Conservation (phyloP, 805 yeast species). For the Pachysolen tannophilus region DNA sequence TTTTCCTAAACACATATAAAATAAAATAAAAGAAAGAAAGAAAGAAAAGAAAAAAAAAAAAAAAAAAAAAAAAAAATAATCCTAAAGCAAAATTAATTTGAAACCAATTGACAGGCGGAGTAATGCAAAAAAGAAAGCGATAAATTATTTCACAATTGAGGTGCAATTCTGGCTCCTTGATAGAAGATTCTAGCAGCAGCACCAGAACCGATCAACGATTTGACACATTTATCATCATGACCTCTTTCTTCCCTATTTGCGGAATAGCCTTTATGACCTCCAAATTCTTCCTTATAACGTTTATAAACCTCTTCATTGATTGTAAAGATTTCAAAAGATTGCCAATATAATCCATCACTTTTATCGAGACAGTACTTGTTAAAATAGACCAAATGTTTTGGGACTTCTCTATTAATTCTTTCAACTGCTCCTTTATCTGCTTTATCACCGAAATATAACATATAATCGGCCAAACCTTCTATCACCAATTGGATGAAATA, state of each 20-base stretch:
- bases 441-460: conserved; percentile 36
- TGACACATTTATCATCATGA: conserved; percentile 29
- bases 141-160: conserved; percentile 17
- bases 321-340: conserved; percentile 48
- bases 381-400: conserved; percentile 48
- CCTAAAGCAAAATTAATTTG: too few relatives aligned
- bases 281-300: conserved; percentile 44
- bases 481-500: conserved; percentile 56
- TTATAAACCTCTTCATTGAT: conserved; percentile 44
- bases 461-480: conserved; percentile 63
- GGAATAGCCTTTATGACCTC: conserved; percentile 42
- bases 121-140: too few relatives aligned
- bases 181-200: conserved; percentile 65
- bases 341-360: conserved; percentile 50
- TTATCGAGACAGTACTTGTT: conserved; percentile 51
- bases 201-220: conserved; percentile 54
- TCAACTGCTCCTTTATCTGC: conserved; percentile 26
- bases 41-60: neutral
- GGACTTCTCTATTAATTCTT: conserved; percentile 30
- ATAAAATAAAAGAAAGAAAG: neutral
- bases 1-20: too few relatives aligned
- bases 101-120: too few relatives aligned
- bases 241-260: conserved; percentile 48
- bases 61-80: neutral
- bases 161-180: conserved; percentile 54